Percentiles rank a stretch among this genome's conserved stretches.
Evolutionary conservation across 352 stramenopile species (phyloP).

Genomic region (Globisporangium okanoganense): DNA sequence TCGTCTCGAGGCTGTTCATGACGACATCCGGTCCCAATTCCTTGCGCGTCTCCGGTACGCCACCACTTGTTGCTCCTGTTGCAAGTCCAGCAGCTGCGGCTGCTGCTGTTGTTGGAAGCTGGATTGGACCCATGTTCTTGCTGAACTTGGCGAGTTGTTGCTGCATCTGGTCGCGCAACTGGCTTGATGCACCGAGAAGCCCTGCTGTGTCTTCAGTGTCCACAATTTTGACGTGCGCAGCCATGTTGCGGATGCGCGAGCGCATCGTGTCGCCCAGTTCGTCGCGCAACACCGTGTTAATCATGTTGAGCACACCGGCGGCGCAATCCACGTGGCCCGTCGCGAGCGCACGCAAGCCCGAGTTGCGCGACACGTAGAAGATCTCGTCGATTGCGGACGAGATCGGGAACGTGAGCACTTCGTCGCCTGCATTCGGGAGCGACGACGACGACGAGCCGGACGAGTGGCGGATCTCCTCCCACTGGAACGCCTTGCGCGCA

Average conservation of each 20-base stretch:
- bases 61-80: constrained; percentile 1
- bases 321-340: constrained; percentile 82
- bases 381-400: constrained; percentile 86
- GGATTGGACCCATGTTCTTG: constrained; percentile 67
- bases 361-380: constrained; percentile 85
- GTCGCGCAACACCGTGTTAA: constrained; percentile 80
- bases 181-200: constrained; percentile 48
- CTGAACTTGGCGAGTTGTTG: constrained; percentile 84
- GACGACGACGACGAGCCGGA: constrained; percentile 19
- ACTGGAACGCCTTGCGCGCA: constrained; percentile 81
- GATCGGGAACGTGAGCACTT: constrained; percentile 59
- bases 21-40: constrained; percentile 69
- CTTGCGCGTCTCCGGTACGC: constrained; percentile 37
- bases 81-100: constrained; percentile 12
- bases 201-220: constrained; percentile 46
- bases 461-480: constrained; percentile 75
- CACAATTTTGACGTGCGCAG: constrained; percentile 56
- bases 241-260: constrained; percentile 71
- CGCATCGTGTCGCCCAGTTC: constrained; percentile 78
- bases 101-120: constrained; percentile 17
- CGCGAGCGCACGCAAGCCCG: constrained; percentile 68
- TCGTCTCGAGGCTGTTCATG: constrained; percentile 81
- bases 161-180: constrained; percentile 86
- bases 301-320: constrained; percentile 81
- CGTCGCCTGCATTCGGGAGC: constrained; percentile 17